phyloP scores from a whole-genome alignment of 495 filamentous ascomycete genomes.

The Podospora sp. region DNA sequence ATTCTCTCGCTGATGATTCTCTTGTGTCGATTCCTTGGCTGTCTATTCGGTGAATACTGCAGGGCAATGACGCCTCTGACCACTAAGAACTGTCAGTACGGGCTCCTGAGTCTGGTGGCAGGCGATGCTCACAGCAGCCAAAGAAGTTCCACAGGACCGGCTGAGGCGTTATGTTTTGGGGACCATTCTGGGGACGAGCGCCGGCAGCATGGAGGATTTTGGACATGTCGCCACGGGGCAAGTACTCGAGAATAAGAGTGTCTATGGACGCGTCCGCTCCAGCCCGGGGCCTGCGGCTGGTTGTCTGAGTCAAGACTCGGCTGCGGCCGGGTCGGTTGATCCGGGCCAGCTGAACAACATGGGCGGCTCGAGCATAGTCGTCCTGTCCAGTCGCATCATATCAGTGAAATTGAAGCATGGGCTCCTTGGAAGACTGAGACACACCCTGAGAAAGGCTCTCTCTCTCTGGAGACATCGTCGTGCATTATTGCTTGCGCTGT shows the following conservation, averaged over 20 bases:
- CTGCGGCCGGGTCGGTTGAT: not conserved
- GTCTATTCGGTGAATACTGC: not conserved
- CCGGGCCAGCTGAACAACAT: not conserved
- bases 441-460: not conserved
- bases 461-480: not conserved
- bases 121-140: not conserved
- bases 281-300: not conserved
- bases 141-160: not conserved
- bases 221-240: not conserved
- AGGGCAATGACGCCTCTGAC: not conserved
- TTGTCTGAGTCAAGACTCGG: not conserved
- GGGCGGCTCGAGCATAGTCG: not conserved
- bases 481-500: not conserved
- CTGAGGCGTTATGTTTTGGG: not conserved
- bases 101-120: not conserved
- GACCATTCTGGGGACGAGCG: not conserved
- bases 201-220: not conserved
- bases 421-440: not conserved
- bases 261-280: not conserved
- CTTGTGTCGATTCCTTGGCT: not conserved
- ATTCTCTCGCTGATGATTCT: not conserved
- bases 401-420: too few relatives aligned
- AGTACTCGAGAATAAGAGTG: not conserved
- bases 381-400: too few relatives aligned
- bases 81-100: not conserved